Evolutionary conservation across 2,329 filamentous ascomycete species (phyloP).

Genomic region (Colletotrichum chlorophyti): DNA sequence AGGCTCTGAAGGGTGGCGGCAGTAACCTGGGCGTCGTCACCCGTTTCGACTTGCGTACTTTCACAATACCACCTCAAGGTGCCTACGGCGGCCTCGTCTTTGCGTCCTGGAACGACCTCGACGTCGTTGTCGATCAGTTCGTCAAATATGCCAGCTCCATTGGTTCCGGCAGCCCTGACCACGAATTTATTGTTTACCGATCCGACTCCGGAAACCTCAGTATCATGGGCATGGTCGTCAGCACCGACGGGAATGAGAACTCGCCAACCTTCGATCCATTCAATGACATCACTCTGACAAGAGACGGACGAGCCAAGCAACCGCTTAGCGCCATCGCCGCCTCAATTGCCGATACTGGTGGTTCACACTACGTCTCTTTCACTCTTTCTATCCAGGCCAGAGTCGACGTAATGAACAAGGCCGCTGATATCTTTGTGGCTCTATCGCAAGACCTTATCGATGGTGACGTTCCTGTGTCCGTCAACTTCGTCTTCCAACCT

Average conservation of each 20-base stretch:
- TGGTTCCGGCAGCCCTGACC: background rate
- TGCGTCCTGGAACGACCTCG: background rate
- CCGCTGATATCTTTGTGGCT: constrained; percentile 2
- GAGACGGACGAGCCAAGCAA: background rate
- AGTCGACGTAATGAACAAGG: background rate
- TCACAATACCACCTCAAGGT: background rate
- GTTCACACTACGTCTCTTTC: constrained; percentile 11
- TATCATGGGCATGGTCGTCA: constrained; percentile 8
- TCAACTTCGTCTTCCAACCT: constrained; percentile 26
- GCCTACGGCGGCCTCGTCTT: constrained; percentile 14
- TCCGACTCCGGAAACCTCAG: constrained; percentile 1
- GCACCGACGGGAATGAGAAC: constrained; percentile 12
- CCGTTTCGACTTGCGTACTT: constrained; percentile 36
- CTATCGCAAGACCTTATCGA: background rate
- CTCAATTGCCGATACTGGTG: constrained; percentile 13
- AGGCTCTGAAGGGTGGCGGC: constrained; percentile 54
- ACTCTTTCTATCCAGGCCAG: constrained; percentile 1
- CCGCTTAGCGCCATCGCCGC: constrained; percentile 2
- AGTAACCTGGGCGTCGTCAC: constrained; percentile 54
- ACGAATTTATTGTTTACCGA: constrained; percentile 8
- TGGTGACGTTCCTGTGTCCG: constrained; percentile 3
- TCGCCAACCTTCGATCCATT: constrained; percentile 3
- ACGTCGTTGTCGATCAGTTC: background rate
- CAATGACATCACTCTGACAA: constrained; percentile 1
- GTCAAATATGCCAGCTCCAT: constrained; percentile 9